Conservation (phyloP, 805 yeast genomes). For the Candida ponderosae region DNA sequence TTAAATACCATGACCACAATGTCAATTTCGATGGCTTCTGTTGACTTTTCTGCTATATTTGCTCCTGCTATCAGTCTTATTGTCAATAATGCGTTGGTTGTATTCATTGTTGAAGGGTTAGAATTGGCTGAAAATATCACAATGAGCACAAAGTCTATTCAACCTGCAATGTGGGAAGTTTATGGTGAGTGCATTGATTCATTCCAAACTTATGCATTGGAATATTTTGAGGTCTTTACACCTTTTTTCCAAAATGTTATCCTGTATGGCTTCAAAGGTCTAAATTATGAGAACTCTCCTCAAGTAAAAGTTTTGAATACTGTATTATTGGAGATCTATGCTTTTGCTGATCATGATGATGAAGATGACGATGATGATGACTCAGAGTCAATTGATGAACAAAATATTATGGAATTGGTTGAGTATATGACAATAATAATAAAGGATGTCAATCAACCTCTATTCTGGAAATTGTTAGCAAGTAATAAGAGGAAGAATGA, state of each 20-base stretch:
- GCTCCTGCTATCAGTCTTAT: slow-evolving; percentile 54
- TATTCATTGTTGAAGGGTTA: slow-evolving; percentile 53
- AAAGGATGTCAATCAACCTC: slow-evolving; percentile 8
- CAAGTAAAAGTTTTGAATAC: slow-evolving; percentile 11
- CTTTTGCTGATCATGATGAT: slow-evolving; percentile 26
- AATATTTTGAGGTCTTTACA: slow-evolving; percentile 47
- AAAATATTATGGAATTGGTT: slow-evolving; percentile 25
- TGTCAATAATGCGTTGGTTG: slow-evolving; percentile 48
- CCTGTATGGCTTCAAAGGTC: slow-evolving; percentile 36
- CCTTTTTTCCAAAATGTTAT: slow-evolving; percentile 52
- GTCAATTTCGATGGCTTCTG: slow-evolving; percentile 56
- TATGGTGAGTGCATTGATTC: slow-evolving; percentile 40
- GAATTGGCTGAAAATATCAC: slow-evolving; percentile 54
- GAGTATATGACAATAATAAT: slow-evolving; percentile 14
- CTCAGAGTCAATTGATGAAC: slow-evolving; percentile 23
- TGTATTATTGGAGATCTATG: slow-evolving; percentile 10
- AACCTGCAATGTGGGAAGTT: slow-evolving; percentile 47
- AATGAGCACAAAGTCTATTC: slow-evolving; percentile 37
- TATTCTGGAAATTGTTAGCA: slow-evolving; percentile 7
- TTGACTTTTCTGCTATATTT: slow-evolving; percentile 44
- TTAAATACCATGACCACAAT: slow-evolving; percentile 69
- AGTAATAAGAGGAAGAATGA: slow-evolving; percentile 16
- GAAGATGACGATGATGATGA: slow-evolving; percentile 28
- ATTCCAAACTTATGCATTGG: slow-evolving; percentile 52
- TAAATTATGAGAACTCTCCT: slow-evolving; percentile 7